A percentile compares a stretch with the other conserved stretches of the same genome.
Conservation (phyloP, 768 basidiomycete genomes). For the Scleroderma bovista region DNA sequence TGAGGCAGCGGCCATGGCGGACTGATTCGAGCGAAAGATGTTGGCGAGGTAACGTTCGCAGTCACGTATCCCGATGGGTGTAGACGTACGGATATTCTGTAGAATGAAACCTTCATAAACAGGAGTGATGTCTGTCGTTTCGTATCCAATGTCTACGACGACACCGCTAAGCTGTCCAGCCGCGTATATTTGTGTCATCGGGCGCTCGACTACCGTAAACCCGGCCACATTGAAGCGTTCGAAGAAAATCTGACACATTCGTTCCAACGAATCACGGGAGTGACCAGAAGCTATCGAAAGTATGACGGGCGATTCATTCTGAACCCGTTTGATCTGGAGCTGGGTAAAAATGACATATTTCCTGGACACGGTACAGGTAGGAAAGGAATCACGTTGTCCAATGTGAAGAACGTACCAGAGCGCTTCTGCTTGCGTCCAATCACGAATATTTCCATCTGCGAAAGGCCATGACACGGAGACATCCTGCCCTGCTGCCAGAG, state of each 20-base stretch:
- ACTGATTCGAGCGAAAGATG: slow-evolving; percentile 63
- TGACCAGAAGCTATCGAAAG: slow-evolving; percentile 64
- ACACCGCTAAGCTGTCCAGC: slow-evolving; percentile 66
- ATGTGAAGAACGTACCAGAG: slow-evolving; percentile 61
- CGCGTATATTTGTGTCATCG: slow-evolving; percentile 80
- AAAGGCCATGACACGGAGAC: slow-evolving; percentile 80
- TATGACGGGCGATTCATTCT: slow-evolving; percentile 84
- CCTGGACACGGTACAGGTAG: slow-evolving; percentile 39
- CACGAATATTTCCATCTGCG: slow-evolving; percentile 60
- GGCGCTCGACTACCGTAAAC: slow-evolving; percentile 74
- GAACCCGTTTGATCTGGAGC: slow-evolving; percentile 71
- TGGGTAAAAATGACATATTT: slow-evolving; percentile 76
- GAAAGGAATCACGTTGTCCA: slow-evolving; percentile 1
- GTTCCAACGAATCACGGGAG: slow-evolving; percentile 62
- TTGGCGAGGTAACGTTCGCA: slow-evolving; percentile 75
- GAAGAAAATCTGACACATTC: slow-evolving; percentile 80
- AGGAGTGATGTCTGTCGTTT: slow-evolving; percentile 71
- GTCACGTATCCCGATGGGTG: slow-evolving; percentile 61
- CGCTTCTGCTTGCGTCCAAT: slow-evolving; percentile 86
- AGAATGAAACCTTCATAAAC: slow-evolving; percentile 69
- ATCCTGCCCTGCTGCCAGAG: slow-evolving; percentile 67
- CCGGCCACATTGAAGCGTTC: slow-evolving; percentile 89
- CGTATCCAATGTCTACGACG: slow-evolving; percentile 76
- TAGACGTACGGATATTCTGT: slow-evolving; percentile 47
- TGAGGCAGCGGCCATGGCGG: slow-evolving; percentile 52